Base-by-base conservation (phyloP, 2,329 filamentous ascomycete genomes). In the Diatrype stigma region DNA sequence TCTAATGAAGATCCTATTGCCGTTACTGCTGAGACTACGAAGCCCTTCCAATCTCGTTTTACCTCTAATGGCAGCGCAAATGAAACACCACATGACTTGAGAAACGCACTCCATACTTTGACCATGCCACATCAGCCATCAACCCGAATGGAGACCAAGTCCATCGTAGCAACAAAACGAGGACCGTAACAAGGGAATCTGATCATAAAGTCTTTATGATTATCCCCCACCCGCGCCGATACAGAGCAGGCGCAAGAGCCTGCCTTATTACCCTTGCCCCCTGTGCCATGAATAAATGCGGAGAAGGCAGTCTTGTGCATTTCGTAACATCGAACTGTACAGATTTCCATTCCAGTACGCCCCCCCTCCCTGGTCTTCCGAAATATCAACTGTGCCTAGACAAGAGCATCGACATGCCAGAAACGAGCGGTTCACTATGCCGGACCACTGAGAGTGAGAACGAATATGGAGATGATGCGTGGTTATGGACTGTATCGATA, bases 401-500 rank as follows among this genome's bases (percentile, higher is more conserved):
- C 58, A 59, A 57, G 48, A 56, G 49, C 48, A 51, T 47, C 22
- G 40, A 44, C 22, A 28, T 55, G 52, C 55, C 48, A 52, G 55
- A 51, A 53, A 54, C 53, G 54, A 55, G 52, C 52, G 48, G 54
- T 60, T 63, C 61, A 63, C 60, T 58, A 48, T 56, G 61, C 53
- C 58, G 58, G 54, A 53, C 55, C 53, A 58, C 57, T 60, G 57
- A 61, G 55, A 59, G 53, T 56, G 53, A 58, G 61, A 58, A 44
- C 22, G 55, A 56, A 56, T 56, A 62, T 52, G 58, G 60, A 61
- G 53, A 63, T 60, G 67, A 69, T 68, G 67, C 63, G 64, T 70
- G 60, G 67, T 69, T 70, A 73, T 73, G 69, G 68, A 77, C 72
- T 75, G 74, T 71, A 77, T 80, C 77, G 78, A 77, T 78, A 73